A percentile compares a stretch with the other conserved stretches of the same genome.
Conservation (phyloP, 495 filamentous ascomycete genomes). For the Neurospora cerealis region DNA sequence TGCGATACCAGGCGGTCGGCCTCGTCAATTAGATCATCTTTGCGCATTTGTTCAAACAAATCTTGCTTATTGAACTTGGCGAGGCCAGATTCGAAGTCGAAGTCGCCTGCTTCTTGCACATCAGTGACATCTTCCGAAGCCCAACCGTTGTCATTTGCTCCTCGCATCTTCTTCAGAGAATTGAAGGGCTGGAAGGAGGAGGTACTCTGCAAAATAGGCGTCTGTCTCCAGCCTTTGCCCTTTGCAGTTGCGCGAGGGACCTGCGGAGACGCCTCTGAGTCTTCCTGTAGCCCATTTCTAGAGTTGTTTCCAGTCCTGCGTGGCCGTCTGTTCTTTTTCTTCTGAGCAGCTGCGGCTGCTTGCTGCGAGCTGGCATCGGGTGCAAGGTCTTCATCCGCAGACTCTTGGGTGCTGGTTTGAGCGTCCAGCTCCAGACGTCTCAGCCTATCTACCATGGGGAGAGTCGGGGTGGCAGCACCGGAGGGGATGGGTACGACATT, state of each 20-base stretch:
- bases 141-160: conserved; percentile 74
- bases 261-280: conserved; percentile 13
- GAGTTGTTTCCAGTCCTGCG: conserved; percentile 9
- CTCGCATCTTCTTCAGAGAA: conserved; percentile 44
- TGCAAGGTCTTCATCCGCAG: conserved; percentile 13
- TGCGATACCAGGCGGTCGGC: conserved; percentile 81
- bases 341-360: conserved; percentile 3
- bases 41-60: conserved; percentile 78
- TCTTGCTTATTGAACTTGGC: conserved; percentile 89
- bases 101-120: conserved; percentile 90
- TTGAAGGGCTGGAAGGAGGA: conserved; percentile 47
- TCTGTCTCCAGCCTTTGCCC: conserved; percentile 71
- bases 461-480: conserved; percentile 7
- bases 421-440: conserved; percentile 9
- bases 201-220: conserved; percentile 59
- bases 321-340: conserved; percentile 17
- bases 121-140: conserved; percentile 94
- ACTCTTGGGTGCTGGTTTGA: conserved; percentile 3
- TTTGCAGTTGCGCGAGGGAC: conserved; percentile 10
- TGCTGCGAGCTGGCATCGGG: conserved; percentile 6
- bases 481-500: conserved; percentile 1
- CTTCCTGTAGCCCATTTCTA: conserved; percentile 8
- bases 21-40: conserved; percentile 80
- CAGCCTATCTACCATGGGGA: conserved; percentile 2
- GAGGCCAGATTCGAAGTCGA: conserved; percentile 80